Evolutionary conservation across 140 eudicot genomes (phyloP).

Genomic region (Cichorium intybus): DNA sequence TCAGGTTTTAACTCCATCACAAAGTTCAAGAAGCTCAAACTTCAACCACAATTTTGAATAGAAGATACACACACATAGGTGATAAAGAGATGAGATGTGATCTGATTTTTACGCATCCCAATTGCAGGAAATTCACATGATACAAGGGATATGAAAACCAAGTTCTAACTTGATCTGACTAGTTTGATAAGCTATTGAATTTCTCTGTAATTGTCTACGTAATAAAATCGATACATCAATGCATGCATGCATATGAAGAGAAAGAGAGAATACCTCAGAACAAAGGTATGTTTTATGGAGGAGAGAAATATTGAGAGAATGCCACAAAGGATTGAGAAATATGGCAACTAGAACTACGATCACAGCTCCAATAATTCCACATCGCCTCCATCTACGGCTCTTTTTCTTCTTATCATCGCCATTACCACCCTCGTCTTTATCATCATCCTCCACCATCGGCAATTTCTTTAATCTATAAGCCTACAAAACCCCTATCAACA

Average conservation of each 20-base stretch:
- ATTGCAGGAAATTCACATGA: not conserved
- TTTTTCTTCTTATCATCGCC: conserved; percentile 5
- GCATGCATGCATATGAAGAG: not conserved
- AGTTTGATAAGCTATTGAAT: not conserved
- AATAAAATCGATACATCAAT: not conserved
- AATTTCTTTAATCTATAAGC: conserved; percentile 6
- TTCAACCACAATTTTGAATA: not conserved
- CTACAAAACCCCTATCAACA: conserved; percentile 18
- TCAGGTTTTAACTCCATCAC: not conserved
- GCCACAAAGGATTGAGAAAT: conserved; percentile 23
- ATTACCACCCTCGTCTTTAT: conserved; percentile 21
- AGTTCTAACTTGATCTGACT: not conserved
- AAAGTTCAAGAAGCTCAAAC: not conserved
- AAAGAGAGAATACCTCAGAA: conserved; percentile 47
- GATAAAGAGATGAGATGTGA: not conserved
- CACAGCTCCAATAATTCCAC: conserved; percentile 38
- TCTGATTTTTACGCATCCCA: not conserved
- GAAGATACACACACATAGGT: not conserved
- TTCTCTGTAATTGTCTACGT: not conserved
- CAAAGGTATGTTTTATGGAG: conserved; percentile 44
- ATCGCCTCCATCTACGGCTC: conserved; percentile 12
- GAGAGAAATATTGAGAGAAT: conserved; percentile 28
- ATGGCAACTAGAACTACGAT: conserved; percentile 45
- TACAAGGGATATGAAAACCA: not conserved
- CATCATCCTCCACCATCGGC: conserved; percentile 58